phyloP scores from a whole-genome alignment of 192 early-diverging fungal species.

The Coemansia javaensis region DNA sequence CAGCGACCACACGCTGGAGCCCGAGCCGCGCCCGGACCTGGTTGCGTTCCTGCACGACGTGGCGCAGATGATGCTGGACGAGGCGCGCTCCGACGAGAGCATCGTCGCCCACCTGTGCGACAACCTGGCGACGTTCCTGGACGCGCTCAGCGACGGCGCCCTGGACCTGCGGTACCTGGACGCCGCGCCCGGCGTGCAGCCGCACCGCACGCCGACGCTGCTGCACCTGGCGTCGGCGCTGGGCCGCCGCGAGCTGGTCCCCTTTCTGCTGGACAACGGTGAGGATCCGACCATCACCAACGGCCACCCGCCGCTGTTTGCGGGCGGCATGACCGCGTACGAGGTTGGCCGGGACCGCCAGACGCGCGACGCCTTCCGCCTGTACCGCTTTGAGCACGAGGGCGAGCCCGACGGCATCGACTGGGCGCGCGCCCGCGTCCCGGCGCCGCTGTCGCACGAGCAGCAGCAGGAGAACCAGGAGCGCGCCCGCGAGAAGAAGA shows the following conservation, averaged over 20 bases:
- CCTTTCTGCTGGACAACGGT: conserved; percentile 60
- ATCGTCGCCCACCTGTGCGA: conserved; percentile 52
- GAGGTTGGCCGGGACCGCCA: conserved; percentile 22
- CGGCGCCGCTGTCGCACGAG: conserved; percentile 16
- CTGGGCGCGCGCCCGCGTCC: conserved; percentile 33
- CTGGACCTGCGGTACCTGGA: conserved; percentile 49
- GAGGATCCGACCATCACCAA: conserved; percentile 69
- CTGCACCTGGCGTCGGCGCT: conserved; percentile 71
- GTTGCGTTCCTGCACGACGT: conserved; percentile 25
- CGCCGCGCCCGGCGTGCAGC: conserved; percentile 30
- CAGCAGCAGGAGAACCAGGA: conserved; percentile 16
- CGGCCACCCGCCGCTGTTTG: conserved; percentile 23
- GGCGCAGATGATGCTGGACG: conserved; percentile 31
- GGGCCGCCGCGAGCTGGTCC: conserved; percentile 58
- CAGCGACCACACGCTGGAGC: conserved; percentile 39
- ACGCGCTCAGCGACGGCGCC: conserved; percentile 52
- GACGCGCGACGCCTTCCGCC: conserved; percentile 22
- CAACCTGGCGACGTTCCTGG: conserved; percentile 56
- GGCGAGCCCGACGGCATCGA: conserved; percentile 28
- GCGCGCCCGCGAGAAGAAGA: conserved; percentile 11
- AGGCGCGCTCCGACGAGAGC: conserved; percentile 43
- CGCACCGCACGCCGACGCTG: conserved; percentile 55
- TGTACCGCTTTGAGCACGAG: conserved; percentile 27
- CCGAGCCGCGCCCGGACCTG: conserved; percentile 35
- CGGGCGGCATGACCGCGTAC: conserved; percentile 28